Base-by-base conservation (phyloP, 1,139 yeast genomes). In the Kodamaea plutei region DNA sequence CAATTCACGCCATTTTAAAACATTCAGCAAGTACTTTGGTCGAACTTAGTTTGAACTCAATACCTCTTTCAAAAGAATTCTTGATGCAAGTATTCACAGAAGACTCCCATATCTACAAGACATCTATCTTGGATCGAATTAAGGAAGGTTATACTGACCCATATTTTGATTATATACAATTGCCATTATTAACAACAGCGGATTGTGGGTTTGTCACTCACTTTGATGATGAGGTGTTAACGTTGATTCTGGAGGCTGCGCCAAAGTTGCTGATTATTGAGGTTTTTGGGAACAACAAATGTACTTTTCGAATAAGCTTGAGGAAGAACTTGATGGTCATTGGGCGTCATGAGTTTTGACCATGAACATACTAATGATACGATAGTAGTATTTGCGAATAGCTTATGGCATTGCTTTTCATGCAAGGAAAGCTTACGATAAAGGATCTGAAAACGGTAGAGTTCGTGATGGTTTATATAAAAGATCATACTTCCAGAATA, bases 201-300 rank as follows among this genome's bases (percentile, higher is more conserved):
- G 91, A 88, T 52, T 48, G 76, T 9, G 91, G 95, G 1, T 88
- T 88, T 58, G 85, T 85, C 2, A 63, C 93, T 30, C 64, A 77
- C 13, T 71, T 84, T 4, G 85, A 84, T 52, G 84, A 87, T 55
- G 73, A 66, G 20, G 64, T 78, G 1, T 53, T 85, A 9, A 66
- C 68, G 18, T 49, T 69, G 14, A 44, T 85, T 12, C 71, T 79
- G 6, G 61, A 69, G 16, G 62, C 67, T 10, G 82, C 91, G 43
- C 73, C 79, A 1, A 73, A 72, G 30, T 56, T 88, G 36, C 66
- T 70, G 26, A 62, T 84, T 8, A 49, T 88, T 34, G 95, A 85
- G 48, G 85, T 84, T 5, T 84, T 81, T 53, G 95, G 95, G 0
- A 71, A 80, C 44, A 84, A 83, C 43, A 62, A 75, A 40, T 79